A percentile compares a stretch with the other conserved stretches of the same genome.
Evolutionary conservation across 345 rosid species (phyloP).

Genomic region (Reutealis trisperma): DNA sequence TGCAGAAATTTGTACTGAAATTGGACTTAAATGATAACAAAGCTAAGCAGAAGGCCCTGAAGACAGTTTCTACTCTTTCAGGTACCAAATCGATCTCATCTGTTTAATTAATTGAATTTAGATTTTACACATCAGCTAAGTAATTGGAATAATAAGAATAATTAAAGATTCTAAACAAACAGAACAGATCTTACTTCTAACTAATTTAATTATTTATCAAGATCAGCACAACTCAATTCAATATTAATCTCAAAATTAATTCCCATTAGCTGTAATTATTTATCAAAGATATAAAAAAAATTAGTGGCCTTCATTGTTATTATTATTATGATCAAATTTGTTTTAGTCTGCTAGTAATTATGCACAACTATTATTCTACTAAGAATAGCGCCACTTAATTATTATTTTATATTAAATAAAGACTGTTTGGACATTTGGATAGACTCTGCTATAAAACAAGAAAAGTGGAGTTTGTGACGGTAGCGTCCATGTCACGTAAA

Average conservation of each 20-base stretch:
- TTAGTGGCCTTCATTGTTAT: neutral
- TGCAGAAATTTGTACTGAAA: constrained; percentile 79
- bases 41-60: constrained; percentile 88
- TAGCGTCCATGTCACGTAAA: neutral
- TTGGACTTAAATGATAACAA: constrained; percentile 73
- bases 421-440: too few species aligned
- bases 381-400: neutral
- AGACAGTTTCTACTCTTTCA: constrained; percentile 75
- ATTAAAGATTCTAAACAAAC: neutral
- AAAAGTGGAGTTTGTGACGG: neutral
- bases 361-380: neutral
- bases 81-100: constrained; percentile 42
- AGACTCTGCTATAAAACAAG: neutral
- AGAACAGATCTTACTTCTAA: neutral
- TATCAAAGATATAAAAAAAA: too few species aligned
- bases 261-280: too few species aligned
- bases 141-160: neutral
- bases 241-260: too few species aligned
- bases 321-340: neutral
- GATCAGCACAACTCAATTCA: too few species aligned
- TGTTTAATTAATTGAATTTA: neutral
- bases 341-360: constrained; percentile 1
- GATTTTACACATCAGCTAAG: neutral
- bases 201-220: too few species aligned
- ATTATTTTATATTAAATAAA: neutral